Evolutionary conservation across 1,284 basidiomycete genomes (phyloP).

Genomic region (Moesziomyces sp.): DNA sequence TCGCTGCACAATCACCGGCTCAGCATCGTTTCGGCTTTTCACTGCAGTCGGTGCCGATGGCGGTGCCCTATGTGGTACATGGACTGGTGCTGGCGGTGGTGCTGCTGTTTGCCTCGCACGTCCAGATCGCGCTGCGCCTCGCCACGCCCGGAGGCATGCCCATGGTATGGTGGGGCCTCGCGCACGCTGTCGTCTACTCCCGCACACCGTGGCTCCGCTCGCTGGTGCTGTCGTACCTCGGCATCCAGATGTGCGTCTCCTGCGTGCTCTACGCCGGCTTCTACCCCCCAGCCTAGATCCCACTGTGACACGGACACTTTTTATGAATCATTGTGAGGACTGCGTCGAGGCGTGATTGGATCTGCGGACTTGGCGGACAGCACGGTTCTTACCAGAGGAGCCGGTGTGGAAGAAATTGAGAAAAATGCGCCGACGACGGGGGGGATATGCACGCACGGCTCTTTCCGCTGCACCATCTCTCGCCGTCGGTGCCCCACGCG

Average conservation of each 20-base stretch:
- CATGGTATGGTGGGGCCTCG: constrained; percentile 81
- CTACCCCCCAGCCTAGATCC: constrained; percentile 82
- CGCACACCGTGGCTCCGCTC: constrained; percentile 22
- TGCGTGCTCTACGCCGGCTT: constrained; percentile 86
- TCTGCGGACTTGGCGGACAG: constrained; percentile 7
- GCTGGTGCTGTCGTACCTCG: constrained; percentile 76
- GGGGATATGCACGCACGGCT: constrained; percentile 9
- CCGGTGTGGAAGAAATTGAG: neutral
- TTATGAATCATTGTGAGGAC: neutral
- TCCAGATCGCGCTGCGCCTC: constrained; percentile 87
- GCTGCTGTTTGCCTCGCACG: constrained; percentile 83
- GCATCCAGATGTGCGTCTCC: constrained; percentile 79
- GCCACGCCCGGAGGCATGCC: constrained; percentile 78
- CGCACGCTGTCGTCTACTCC: constrained; percentile 74
- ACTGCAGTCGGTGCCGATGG: neutral
- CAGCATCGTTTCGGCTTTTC: neutral
- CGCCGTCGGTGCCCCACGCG: neutral
- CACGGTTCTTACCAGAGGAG: neutral
- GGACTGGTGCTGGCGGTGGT: constrained; percentile 72
- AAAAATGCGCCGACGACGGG: neutral
- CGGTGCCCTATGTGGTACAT: constrained; percentile 78
- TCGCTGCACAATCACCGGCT: constrained; percentile 8
- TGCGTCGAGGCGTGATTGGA: constrained; percentile 6
- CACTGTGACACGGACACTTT: too few species aligned
- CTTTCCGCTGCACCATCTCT: constrained; percentile 7